Evolutionary conservation across 768 basidiomycete species (phyloP).

Genomic region (Leucogyrophana mollusca): DNA sequence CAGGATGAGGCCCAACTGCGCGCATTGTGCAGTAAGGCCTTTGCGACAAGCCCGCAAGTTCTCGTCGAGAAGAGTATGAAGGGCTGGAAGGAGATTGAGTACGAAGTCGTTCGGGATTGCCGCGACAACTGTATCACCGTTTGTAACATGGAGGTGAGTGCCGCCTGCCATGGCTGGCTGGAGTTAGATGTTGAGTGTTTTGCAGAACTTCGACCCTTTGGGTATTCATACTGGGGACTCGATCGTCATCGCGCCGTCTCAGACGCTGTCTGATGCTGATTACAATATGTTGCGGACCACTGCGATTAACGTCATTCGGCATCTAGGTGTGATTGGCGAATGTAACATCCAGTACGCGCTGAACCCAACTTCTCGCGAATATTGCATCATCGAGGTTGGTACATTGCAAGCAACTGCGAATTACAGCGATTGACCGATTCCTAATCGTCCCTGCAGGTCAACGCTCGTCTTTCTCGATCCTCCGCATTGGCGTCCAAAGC

Average conservation of each 20-base stretch:
- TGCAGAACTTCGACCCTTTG: conserved; percentile 96
- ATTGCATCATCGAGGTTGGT: conserved; percentile 94
- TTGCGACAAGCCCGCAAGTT: conserved; percentile 96
- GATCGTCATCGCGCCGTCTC: conserved; percentile 96
- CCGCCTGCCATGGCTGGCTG: not conserved
- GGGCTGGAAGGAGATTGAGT: conserved; percentile 99
- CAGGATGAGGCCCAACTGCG: conserved; percentile 87
- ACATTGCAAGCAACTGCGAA: conserved; percentile 3
- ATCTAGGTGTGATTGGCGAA: conserved; percentile 95
- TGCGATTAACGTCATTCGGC: conserved; percentile 98
- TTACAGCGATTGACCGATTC: conserved; percentile 1
- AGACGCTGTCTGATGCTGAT: conserved; percentile 98
- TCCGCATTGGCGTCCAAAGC: conserved; percentile 98
- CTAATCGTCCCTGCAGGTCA: conserved; percentile 48
- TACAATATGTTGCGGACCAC: conserved; percentile 99
- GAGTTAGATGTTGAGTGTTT: not conserved
- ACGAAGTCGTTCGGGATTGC: conserved; percentile 97
- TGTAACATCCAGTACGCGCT: conserved; percentile 99
- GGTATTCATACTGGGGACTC: conserved; percentile 99
- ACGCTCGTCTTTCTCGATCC: conserved; percentile 97
- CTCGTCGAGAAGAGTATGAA: conserved; percentile 99
- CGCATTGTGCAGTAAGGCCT: conserved; percentile 89
- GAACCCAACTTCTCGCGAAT: conserved; percentile 92
- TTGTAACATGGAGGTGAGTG: conserved; percentile 98
- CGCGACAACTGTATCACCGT: conserved; percentile 98